Conservation (phyloP, 2,329 filamentous ascomycete genomes). For the Dactylellina drechsleri region DNA sequence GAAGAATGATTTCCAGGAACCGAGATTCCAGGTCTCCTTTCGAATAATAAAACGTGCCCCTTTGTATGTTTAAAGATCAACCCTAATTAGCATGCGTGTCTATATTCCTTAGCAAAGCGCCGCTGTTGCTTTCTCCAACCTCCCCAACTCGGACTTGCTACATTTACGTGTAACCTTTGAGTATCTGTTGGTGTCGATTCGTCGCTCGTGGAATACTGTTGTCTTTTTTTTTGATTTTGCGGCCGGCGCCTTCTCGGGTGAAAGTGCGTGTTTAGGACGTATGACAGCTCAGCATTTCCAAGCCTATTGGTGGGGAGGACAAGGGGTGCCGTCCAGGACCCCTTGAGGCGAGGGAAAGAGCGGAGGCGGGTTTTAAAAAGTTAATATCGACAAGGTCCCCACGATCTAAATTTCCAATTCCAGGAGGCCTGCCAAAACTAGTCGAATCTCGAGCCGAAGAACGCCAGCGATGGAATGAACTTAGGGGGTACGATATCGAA, state of each 20-base stretch:
- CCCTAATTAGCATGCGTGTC: slow-evolving; percentile 32
- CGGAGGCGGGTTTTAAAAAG: slow-evolving; percentile 23
- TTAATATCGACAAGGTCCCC: slow-evolving; percentile 26
- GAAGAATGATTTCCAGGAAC: slow-evolving; percentile 42
- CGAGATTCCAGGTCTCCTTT: slow-evolving; percentile 27
- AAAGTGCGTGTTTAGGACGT: slow-evolving; percentile 54
- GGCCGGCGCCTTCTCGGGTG: slow-evolving; percentile 51
- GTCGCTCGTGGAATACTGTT: slow-evolving; percentile 49
- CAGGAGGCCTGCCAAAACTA: slow-evolving; percentile 23
- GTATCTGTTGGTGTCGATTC: slow-evolving; percentile 41
- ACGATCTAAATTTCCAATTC: slow-evolving; percentile 29
- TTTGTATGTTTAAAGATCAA: slow-evolving; percentile 8
- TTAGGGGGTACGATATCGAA: not conserved
- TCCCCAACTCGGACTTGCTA: slow-evolving; percentile 36
- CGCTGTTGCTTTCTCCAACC: slow-evolving; percentile 32
- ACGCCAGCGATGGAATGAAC: not conserved
- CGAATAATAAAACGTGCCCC: slow-evolving; percentile 7
- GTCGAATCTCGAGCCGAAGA: slow-evolving; percentile 14
- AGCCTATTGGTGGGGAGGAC: slow-evolving; percentile 54
- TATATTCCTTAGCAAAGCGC: slow-evolving; percentile 6
- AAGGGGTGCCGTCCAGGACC: slow-evolving; percentile 48
- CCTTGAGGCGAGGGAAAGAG: slow-evolving; percentile 42
- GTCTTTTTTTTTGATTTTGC: slow-evolving; percentile 32
- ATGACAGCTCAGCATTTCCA: slow-evolving; percentile 55
- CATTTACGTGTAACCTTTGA: slow-evolving; percentile 41